Evolutionary conservation across 116 monocot species (phyloP).

Genomic region (Cymodocea nodosa): DNA sequence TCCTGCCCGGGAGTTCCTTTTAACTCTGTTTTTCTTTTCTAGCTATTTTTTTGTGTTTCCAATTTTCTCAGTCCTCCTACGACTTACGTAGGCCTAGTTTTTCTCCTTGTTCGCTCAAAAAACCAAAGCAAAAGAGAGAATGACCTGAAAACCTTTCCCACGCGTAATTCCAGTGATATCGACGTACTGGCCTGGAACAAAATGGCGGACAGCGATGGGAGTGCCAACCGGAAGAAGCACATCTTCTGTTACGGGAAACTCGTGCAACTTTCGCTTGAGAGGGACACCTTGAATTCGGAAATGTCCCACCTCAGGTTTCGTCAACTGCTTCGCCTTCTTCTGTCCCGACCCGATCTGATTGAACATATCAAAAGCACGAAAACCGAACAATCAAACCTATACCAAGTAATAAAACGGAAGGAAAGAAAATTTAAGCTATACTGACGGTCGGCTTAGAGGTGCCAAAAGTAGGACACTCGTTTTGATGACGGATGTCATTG

Average conservation of each 20-base stretch:
- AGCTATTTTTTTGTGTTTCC: too few species aligned
- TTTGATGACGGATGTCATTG: too few species aligned
- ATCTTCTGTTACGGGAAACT: constrained; percentile 95
- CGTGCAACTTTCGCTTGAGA: constrained; percentile 79
- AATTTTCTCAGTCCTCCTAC: too few species aligned
- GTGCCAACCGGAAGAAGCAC: constrained; percentile 90
- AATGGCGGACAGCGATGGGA: constrained; percentile 85
- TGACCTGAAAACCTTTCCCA: constrained; percentile 96
- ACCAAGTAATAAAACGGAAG: too few species aligned
- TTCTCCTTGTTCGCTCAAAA: too few species aligned
- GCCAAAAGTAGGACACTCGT: too few species aligned
- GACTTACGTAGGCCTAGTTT: too few species aligned
- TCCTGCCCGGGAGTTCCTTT: too few species aligned
- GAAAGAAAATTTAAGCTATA: too few species aligned
- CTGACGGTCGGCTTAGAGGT: too few species aligned
- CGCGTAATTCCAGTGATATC: constrained; percentile 82
- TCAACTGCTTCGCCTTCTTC: constrained; percentile 93
- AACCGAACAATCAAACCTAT: neutral
- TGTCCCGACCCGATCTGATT: constrained; percentile 80
- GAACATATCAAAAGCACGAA: neutral
- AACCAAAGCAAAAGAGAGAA: too few species aligned
- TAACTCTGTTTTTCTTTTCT: too few species aligned
- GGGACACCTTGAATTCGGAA: constrained; percentile 81
- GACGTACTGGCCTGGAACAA: constrained; percentile 83
- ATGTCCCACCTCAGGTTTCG: constrained; percentile 83